Percentiles rank a stretch among this genome's conserved stretches.
These are phyloP conservation scores for Xylariales sp. DNA, from an alignment of 2,329 filamentous ascomycete species.

Conservation along the genomic window DNA sequence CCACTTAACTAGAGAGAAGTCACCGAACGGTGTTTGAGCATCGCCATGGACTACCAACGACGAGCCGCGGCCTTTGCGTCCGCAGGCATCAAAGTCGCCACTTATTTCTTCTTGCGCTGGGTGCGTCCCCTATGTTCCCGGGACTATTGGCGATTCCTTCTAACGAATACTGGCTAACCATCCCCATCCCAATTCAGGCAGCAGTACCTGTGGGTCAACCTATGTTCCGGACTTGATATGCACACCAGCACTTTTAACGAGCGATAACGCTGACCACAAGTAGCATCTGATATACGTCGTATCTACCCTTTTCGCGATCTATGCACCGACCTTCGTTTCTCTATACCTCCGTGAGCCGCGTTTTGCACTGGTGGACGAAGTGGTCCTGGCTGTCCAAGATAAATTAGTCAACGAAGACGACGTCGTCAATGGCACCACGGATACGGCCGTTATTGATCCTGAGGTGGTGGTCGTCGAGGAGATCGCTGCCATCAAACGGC, in stretches of 20 bases:
- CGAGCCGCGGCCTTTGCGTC: constrained; percentile 6
- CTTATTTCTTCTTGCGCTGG: constrained; percentile 12
- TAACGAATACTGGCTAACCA: too few species aligned
- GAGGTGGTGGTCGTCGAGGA: constrained; percentile 62
- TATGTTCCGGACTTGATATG: not conserved
- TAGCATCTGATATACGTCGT: constrained; percentile 31
- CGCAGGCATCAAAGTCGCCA: constrained; percentile 6
- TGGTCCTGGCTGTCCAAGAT: constrained; percentile 52
- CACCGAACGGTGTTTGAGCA: not conserved
- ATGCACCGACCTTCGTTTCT: constrained; percentile 58
- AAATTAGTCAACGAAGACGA: constrained; percentile 34
- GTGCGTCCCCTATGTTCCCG: constrained; percentile 8
- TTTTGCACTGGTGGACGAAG: constrained; percentile 55
- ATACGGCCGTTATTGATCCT: constrained; percentile 33
- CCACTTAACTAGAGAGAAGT: too few species aligned
- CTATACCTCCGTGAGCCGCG: constrained; percentile 53
- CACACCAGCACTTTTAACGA: too few species aligned
- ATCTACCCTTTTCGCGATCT: constrained; percentile 61
- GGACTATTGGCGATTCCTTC: too few species aligned
- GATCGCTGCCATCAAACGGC: constrained; percentile 53
- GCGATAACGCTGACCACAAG: too few species aligned
- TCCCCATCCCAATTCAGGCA: constrained; percentile 12
- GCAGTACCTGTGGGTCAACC: constrained; percentile 23
- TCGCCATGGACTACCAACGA: constrained; percentile 6
- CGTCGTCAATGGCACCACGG: constrained; percentile 21